A percentile compares a stretch with the other conserved stretches of the same genome.
Conservation (phyloP, 2,329 filamentous ascomycete species). For the Ophiostoma tasmaniense region DNA sequence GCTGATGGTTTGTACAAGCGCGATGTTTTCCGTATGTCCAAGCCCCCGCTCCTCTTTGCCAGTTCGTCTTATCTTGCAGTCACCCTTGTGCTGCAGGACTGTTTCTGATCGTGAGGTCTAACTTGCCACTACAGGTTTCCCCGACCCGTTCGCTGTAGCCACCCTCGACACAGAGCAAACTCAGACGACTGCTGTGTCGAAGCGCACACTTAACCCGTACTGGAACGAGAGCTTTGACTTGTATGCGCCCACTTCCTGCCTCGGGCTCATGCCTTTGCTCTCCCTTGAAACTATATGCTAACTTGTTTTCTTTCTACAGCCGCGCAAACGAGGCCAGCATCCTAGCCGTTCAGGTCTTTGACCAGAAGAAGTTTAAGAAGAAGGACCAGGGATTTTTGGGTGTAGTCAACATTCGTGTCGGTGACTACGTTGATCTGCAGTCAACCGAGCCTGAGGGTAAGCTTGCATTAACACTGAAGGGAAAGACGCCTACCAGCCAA, state of each 20-base stretch:
- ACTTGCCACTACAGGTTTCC: constrained; percentile 59
- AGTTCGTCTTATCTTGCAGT: background rate
- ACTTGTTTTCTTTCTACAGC: constrained; percentile 38
- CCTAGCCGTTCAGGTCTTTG: constrained; percentile 94
- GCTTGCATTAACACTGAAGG: constrained; percentile 21
- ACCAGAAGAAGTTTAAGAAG: constrained; percentile 99
- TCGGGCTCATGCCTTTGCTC: background rate
- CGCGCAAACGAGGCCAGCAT: constrained; percentile 91
- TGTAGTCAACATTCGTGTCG: constrained; percentile 93
- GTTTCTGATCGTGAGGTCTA: background rate
- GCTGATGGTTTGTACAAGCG: constrained; percentile 97
- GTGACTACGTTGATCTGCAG: constrained; percentile 81
- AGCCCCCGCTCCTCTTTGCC: background rate
- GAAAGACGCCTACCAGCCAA: background rate
- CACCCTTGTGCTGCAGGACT: background rate
- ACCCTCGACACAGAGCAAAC: constrained; percentile 98
- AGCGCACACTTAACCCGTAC: constrained; percentile 97
- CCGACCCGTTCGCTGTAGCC: constrained; percentile 94
- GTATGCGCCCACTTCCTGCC: constrained; percentile 41
- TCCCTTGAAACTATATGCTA: background rate
- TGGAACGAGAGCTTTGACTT: constrained; percentile 99
- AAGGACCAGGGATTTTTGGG: constrained; percentile 99
- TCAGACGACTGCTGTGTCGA: constrained; percentile 93
- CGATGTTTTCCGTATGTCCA: constrained; percentile 88
- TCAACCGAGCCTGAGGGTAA: constrained; percentile 82